Evolutionary conservation across 2,329 filamentous ascomycete genomes (phyloP), one percentile per base, ranked within the genome.

Genomic region (Hortaea werneckii): DNA sequence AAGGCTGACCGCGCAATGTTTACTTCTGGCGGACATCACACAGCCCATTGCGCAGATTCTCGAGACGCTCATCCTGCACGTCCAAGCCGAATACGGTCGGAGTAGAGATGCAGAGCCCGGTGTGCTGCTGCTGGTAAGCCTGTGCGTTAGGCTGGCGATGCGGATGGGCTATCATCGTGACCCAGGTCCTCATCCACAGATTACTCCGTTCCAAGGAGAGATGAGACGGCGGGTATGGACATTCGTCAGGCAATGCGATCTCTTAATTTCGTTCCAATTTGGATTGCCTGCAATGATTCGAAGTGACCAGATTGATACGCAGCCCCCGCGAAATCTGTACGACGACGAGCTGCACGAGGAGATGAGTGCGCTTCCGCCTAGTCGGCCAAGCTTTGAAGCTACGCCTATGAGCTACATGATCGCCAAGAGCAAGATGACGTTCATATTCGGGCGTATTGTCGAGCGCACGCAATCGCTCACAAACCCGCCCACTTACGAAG

Each of bases 371-470:
- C 64, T 90, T 7, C 86, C 86, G 1, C 75, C 78, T 1, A 78
- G 83, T 0, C 71, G 84, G 46, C 81, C 85, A 0, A 71, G 70
- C 29, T 79, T 76, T 1, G 84, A 89, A 59, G 77, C 83, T 2
- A 90, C 86, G 0, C 83, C 84, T 1, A 80, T 87, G 53, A 79
- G 82, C 7, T 90, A 87, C 63, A 81, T 89, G 76, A 87, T 89
- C 55, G 76, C 77, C 30, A 88, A 89, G 63, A 73, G 80, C 29
- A 77, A 74, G 48, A 70, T 90, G 34, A 77, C 81, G 46, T 75
- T 77, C 44, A 78, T 85, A 53, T 77, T 89, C 42, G 82, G 84
- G 27, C 78, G 77, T 46, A 86, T 90, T 13, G 69, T 88, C 6
- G 83, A 88, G 56, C 73, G 56, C 68, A 77, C 54, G 68, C 81